Conservation (phyloP, 495 filamentous ascomycete species). For the Cudoniella acicularis region DNA sequence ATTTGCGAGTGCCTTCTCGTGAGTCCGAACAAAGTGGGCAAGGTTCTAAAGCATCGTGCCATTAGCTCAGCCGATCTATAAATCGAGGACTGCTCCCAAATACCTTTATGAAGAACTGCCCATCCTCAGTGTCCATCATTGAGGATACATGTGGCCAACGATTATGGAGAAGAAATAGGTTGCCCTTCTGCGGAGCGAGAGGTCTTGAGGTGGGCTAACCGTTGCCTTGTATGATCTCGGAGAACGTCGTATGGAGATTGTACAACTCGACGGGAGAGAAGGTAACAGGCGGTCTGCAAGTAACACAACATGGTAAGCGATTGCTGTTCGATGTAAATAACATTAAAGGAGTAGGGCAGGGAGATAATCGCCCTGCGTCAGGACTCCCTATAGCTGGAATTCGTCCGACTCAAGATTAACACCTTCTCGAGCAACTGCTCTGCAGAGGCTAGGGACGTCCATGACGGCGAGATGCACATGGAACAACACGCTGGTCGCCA, state of each 20-base stretch:
- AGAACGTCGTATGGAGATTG: constrained; percentile 7
- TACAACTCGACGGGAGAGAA: constrained; percentile 17
- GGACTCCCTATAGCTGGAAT: not conserved
- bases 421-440: not conserved
- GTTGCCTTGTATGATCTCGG: constrained; percentile 22
- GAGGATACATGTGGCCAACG: constrained; percentile 26
- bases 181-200: constrained; percentile 17
- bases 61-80: not conserved
- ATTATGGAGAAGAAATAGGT: constrained; percentile 12
- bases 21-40: constrained; percentile 90
- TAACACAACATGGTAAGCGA: constrained; percentile 16
- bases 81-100: constrained; percentile 9
- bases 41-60: constrained; percentile 62
- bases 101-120: constrained; percentile 86
- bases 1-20: constrained; percentile 96
- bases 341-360: constrained; percentile 3
- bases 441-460: constrained; percentile 2
- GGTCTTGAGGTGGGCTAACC: constrained; percentile 11
- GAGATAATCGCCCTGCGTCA: not conserved
- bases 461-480: constrained; percentile 15
- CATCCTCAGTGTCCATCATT: constrained; percentile 81
- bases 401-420: not conserved
- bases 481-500: not conserved
- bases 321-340: not conserved
- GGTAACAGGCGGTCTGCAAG: constrained; percentile 17